phyloP scores from a whole-genome alignment of 768 basidiomycete species.

The Galerina marginata region DNA sequence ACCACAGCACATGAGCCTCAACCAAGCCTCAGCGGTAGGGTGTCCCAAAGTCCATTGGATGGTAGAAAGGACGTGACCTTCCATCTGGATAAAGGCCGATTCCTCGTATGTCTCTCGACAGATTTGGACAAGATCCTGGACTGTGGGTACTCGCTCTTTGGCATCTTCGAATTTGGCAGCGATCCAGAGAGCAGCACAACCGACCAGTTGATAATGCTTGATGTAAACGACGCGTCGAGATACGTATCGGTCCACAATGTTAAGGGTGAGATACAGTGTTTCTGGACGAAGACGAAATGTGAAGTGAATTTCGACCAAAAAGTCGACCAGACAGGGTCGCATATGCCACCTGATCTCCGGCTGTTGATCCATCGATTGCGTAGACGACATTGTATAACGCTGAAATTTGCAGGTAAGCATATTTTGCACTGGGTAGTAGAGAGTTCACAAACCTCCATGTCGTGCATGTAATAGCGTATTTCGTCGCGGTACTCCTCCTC shows the following conservation, averaged over 20 bases:
- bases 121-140: conserved; percentile 92
- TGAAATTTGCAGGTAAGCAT: conserved; percentile 32
- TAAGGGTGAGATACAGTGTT: conserved; percentile 97
- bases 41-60: conserved; percentile 97
- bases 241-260: conserved; percentile 99
- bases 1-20: conserved; percentile 81
- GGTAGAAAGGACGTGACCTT: conserved; percentile 93
- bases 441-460: conserved; percentile 88
- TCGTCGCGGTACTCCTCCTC: conserved; percentile 97
- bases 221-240: conserved; percentile 98
- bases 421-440: conserved; percentile 19
- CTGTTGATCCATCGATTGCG: conserved; percentile 97
- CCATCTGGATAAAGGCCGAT: conserved; percentile 98
- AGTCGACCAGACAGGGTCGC: conserved; percentile 98
- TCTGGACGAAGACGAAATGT: conserved; percentile 97
- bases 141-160: conserved; percentile 96
- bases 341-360: conserved; percentile 99
- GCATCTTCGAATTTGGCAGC: conserved; percentile 99
- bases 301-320: conserved; percentile 98
- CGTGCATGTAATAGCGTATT: conserved; percentile 92
- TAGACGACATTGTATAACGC: conserved; percentile 89
- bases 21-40: conserved; percentile 98
- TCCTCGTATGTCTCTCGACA: conserved; percentile 98
- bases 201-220: conserved; percentile 99
- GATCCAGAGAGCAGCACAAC: conserved; percentile 98